Percentiles rank a stretch among this genome's conserved stretches.
Conservation (phyloP, 345 rosid genomes). For the Moricandia moricandioides region DNA sequence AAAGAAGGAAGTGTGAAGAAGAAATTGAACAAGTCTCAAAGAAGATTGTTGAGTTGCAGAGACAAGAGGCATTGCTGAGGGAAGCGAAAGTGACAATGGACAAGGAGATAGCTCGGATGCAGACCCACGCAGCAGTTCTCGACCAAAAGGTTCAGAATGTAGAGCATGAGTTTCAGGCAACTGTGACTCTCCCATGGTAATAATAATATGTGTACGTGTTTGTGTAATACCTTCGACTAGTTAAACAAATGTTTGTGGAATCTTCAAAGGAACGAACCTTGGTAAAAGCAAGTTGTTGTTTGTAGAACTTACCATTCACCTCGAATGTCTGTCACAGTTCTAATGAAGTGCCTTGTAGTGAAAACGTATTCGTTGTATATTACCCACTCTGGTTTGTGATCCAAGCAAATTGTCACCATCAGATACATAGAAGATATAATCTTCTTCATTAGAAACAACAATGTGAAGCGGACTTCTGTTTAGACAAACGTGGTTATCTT, state of each 20-base stretch:
- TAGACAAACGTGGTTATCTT: no score
- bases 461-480: no score
- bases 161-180: constrained; percentile 32
- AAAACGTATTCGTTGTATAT: no score
- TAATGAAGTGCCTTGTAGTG: no score
- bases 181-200: constrained; percentile 53
- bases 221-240: not conserved
- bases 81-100: constrained; percentile 33
- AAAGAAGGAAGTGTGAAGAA: constrained; percentile 36
- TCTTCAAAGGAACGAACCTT: not conserved
- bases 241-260: not conserved
- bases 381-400: no score
- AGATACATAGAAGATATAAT: no score
- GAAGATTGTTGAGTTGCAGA: constrained; percentile 48
- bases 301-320: no score
- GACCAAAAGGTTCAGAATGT: constrained; percentile 29
- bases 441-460: no score
- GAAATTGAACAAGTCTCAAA: constrained; percentile 39
- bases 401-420: no score
- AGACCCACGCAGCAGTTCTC: constrained; percentile 17
- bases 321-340: no score
- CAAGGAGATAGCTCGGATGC: constrained; percentile 36
- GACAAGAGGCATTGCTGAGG: constrained; percentile 32
- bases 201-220: constrained; percentile 3
- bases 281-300: no score